phyloP scores from a whole-genome alignment of 371 early-diverging fungal species.

The Mucor plumbeus region DNA sequence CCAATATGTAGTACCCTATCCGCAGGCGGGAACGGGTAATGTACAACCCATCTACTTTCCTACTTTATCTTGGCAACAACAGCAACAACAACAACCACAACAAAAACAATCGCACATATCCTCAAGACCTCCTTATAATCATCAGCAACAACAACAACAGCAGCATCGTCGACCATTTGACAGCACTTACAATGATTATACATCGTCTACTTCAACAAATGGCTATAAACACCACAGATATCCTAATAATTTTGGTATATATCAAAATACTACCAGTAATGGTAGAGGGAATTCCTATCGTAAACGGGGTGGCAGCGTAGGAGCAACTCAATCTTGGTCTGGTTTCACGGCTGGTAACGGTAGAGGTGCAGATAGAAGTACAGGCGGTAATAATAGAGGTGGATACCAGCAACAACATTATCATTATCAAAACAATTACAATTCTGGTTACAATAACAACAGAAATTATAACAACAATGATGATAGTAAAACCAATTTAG shows the following conservation, averaged over 20 bases:
- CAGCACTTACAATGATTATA: not conserved
- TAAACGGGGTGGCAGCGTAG: not conserved
- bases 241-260: not conserved
- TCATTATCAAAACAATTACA: not conserved
- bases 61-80: constrained; percentile 22
- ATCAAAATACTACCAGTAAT: not conserved
- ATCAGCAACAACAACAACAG: not conserved
- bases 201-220: not conserved
- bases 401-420: too few species aligned
- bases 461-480: not conserved
- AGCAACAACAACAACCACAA: constrained; percentile 4
- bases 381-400: not conserved
- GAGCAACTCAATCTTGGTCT: constrained; percentile 1
- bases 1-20: constrained; percentile 28
- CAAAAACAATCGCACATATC: not conserved
- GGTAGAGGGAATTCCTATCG: not conserved
- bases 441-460: not conserved
- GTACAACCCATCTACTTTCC: constrained; percentile 20
- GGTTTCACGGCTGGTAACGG: not conserved
- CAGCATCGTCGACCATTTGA: not conserved
- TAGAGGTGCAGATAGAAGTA: not conserved
- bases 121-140: not conserved
- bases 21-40: constrained; percentile 24
- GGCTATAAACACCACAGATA: not conserved
- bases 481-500: not conserved